Evolutionary conservation across 2,329 filamentous ascomycete species (phyloP), one percentile per base, ranked within the genome.

Genomic region (Ophiosphaerella narmari): DNA sequence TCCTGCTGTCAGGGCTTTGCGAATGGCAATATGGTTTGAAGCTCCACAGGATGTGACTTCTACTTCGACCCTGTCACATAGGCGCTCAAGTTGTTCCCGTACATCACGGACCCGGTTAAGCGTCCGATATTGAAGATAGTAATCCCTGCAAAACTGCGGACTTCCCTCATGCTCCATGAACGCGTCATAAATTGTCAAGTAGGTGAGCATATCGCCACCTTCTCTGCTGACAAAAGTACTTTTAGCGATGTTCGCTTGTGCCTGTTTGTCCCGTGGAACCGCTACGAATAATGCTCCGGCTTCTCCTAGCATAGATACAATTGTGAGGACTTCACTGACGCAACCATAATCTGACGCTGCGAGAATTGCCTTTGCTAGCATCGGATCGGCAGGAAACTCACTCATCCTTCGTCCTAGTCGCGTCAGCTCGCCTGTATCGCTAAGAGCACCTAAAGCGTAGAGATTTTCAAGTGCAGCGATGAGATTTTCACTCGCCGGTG

Each of bases 291-390:
- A 82, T 0, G 91, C 87, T 4, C 88, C 91, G 1, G 90, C 86
- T 75, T 97, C 94, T 53, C 89, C 86, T 0, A 97, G 82, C 90
- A 97, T 96, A 36, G 92, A 86, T n/a, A 97, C 90, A 41, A 97
- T 90, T 0, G 89, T 91, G 13, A 99, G 78, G 0, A 97, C 86
- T 74, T 99, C 94, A 52, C 96, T 90, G 0, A 96, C 90, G 63
- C 93, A 97, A n/a, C 89, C 89, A 60, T 93, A 89, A 62, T 91
- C 89, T 72, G 94, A 90, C 0, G 93, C 90, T 0, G 91, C 90
- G 3, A 99, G 83, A 14, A 99, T 88, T 0, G 90, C 86, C 72
- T 94, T 95, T 46, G 91, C 89, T 4, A 97, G 82, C 87, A 94
- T 94, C 0, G 91, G 91, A 50, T 97, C 91, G 0, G 90, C 91